Conservation (phyloP, 2,329 filamentous ascomycete species). For the Ascosphaera aggregata region DNA sequence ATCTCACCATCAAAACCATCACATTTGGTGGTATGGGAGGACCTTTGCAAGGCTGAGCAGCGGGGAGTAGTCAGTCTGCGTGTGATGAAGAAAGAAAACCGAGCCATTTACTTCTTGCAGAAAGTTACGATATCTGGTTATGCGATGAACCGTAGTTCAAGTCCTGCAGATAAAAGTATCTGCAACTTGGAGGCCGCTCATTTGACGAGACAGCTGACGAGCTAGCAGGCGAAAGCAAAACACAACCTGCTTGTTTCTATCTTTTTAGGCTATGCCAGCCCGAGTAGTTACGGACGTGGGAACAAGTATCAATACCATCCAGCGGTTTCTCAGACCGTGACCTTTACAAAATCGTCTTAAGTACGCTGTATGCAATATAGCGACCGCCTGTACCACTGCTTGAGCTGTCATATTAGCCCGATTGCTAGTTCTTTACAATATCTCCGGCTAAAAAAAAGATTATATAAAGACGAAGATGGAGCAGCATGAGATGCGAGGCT, state of each 20-base stretch:
- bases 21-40: conserved; percentile 39
- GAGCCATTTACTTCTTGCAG: not conserved
- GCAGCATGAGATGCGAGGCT: not conserved
- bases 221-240: not conserved
- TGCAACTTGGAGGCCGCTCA: too few relatives aligned
- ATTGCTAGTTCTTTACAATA: not conserved
- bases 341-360: not conserved
- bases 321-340: not conserved
- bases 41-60: conserved; percentile 24
- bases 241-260: not conserved
- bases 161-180: too few relatives aligned
- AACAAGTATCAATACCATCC: not conserved
- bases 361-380: not conserved
- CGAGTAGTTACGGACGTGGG: not conserved
- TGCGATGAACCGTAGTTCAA: too few relatives aligned
- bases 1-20: conserved; percentile 48
- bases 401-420: not conserved
- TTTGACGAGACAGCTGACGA: not conserved
- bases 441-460: not conserved
- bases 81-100: not conserved
- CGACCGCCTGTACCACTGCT: not conserved
- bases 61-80: too few relatives aligned
- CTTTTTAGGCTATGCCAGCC: not conserved
- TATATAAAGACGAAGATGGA: not conserved
- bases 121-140: not conserved